Evolutionary conservation across 208 protist genomes (phyloP).

Genomic region (Crithidia thermophila): DNA sequence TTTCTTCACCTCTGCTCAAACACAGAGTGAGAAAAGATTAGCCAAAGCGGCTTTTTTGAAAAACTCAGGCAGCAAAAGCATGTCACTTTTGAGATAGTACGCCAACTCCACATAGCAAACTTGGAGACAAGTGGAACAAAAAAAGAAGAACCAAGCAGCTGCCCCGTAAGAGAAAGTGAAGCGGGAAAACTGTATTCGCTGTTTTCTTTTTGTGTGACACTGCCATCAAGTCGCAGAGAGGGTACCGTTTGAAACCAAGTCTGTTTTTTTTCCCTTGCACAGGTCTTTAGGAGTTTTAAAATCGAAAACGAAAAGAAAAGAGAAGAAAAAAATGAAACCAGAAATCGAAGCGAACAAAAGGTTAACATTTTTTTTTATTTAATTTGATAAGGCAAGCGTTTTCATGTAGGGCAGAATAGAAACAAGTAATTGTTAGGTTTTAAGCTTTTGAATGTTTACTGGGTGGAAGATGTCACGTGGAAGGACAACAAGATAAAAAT

Average conservation of each 20-base stretch:
- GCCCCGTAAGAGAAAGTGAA: too few species aligned
- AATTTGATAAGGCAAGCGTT: not conserved
- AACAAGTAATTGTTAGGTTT: too few species aligned
- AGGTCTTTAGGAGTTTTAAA: not conserved
- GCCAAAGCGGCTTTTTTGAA: conserved; percentile 3
- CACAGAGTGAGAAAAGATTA: not conserved
- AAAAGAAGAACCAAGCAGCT: conserved; percentile 7
- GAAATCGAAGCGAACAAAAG: too few species aligned
- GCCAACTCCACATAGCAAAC: not conserved
- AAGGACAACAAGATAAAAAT: too few species aligned
- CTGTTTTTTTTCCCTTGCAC: not conserved
- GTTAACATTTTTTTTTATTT: conserved; percentile 12
- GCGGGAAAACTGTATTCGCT: not conserved
- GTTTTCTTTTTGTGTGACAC: too few species aligned
- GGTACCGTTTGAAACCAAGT: too few species aligned
- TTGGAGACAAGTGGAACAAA: conserved; percentile 6
- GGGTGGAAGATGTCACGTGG: too few species aligned
- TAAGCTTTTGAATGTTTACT: too few species aligned
- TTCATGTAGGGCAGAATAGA: too few species aligned
- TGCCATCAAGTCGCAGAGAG: too few species aligned
- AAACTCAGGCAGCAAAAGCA: conserved; percentile 3
- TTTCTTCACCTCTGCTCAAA: not conserved
- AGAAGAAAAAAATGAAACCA: conserved; percentile 6
- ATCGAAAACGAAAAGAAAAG: conserved; percentile 7
- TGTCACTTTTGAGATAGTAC: conserved; percentile 2